phyloP scores from a whole-genome alignment of 352 stramenopile species.

The Phytophthora pluvialis region DNA sequence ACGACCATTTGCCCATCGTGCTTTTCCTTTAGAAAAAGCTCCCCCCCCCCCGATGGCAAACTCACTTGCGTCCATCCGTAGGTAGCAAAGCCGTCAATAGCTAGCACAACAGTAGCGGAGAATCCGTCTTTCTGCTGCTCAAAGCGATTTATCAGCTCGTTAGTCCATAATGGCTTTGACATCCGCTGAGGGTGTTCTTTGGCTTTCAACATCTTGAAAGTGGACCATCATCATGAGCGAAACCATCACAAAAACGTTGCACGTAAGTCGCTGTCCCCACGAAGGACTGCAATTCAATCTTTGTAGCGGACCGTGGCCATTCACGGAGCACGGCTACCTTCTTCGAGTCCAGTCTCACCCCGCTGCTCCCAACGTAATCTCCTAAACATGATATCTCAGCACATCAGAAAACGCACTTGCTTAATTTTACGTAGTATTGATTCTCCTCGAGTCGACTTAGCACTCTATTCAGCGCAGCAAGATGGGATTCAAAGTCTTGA shows the following conservation, averaged over 20 bases:
- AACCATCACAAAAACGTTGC: constrained; percentile 17
- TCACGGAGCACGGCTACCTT: constrained; percentile 25
- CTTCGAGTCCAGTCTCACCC: constrained; percentile 21
- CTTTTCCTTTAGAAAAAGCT: constrained; percentile 17
- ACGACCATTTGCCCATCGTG: background rate
- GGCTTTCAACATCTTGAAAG: constrained; percentile 15
- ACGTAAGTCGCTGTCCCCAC: constrained; percentile 16
- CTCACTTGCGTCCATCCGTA: constrained; percentile 24
- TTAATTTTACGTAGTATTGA: constrained; percentile 31
- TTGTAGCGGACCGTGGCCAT: constrained; percentile 19
- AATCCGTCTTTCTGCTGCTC: background rate
- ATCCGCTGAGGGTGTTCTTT: background rate
- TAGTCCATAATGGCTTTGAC: background rate
- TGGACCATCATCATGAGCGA: constrained; percentile 15
- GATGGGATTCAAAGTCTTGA: constrained; percentile 3
- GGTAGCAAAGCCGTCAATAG: background rate
- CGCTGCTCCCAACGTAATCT: constrained; percentile 26
- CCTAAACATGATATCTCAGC: constrained; percentile 30
- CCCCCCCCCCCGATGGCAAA: constrained; percentile 20
- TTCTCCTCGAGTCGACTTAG: constrained; percentile 10
- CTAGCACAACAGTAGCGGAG: constrained; percentile 8
- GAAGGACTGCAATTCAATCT: constrained; percentile 19
- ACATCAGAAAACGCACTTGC: constrained; percentile 28
- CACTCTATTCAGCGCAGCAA: constrained; percentile 13
- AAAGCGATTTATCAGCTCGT: background rate